Base-by-base conservation (phyloP, 2,329 filamentous ascomycete genomes). In the Penicillium sp. region DNA sequence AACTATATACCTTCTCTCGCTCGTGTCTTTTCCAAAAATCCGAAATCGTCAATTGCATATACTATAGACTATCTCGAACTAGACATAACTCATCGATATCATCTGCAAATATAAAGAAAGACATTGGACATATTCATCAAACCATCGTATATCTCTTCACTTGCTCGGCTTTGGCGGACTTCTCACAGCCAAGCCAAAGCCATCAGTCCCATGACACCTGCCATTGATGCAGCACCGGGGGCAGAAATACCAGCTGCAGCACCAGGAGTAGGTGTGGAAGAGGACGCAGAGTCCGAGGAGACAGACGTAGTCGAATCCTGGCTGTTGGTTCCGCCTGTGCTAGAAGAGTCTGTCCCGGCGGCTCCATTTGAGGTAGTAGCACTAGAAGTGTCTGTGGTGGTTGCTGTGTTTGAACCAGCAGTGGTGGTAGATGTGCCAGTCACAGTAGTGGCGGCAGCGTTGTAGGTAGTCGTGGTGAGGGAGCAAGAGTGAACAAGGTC, bases 401-500 rank as follows among this genome's bases (percentile, higher is more conserved):
- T 59, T 6, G 52, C 54, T 2, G 53, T 53, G 13, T 50, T 35
- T 12, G 54, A 54, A 13, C 47, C 42, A 29, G 33, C 42, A 19
- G 56, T 41, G 2, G 48, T 54, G 13, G 59, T 46, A 25, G 59
- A 25, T 8, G 57, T 50, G 41, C 53, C 47, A 50, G 38, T 63
- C 23, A 58, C 38, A 42, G 54, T 62, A 10, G 68, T 68, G 37
- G 68, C 62, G 15, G 64, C 59, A 17, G 69, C 41, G 35, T 64
- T 64, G 51, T 67, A 73, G 21, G 62, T 66, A 10, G 68, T 73
- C 10, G 69, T 70, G 19, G 54, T 64, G 29, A 72, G 58, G 10
- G 54, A 55, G 61, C 71, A 73, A 25, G 64, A 67, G 45, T 49
- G 59, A n/a, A 72, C 65, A 31, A 73, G 68, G 13, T 70, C 65